Base-by-base conservation (phyloP, 352 stramenopile species). In the Pythium utonaiense region DNA sequence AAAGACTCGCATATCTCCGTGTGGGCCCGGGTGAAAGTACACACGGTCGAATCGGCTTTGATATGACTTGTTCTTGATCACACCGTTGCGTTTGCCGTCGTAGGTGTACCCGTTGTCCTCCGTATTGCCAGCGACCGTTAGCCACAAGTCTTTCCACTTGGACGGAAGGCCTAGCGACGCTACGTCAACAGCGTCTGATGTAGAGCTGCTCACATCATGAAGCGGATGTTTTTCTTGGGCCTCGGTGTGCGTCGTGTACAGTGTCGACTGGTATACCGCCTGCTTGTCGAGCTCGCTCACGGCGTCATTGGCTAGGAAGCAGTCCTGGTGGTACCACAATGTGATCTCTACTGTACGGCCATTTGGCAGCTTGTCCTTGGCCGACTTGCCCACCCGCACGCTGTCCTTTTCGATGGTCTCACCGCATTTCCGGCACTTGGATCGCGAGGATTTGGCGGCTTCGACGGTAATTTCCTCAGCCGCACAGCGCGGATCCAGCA, bases 21-120 rank as follows among this genome's bases (percentile, higher is more conserved):
- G 13, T 2, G 38, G 31, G 1, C 65, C 64, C 0, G 73, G 57
- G 54, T 83, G 87, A 27, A 83, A 89, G 59, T 89, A 91, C 57
- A 90, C 86, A 24, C 83, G 80, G 41, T 93, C 83, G 22, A 93
- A 67, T 13, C 83, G 83, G 62, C 80, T 93, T 17, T 73, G 83
- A 45, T 85, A 89, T 3, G 77, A 68, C 33, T 64, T 70, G 64
- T 78, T 89, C 33, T 67, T 67, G 50, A 93, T 81, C 52, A 91
- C 53, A 1, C 53, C 62, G 45, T 93, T 93, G 7, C 57, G 62
- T 31, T 74, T 73, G 19, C 79, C 83, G 42, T 93, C 83, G 50
- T 87, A 93, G 21, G 83, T 93, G 63, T 73, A 81, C 0, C 83
- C 83, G 19, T 93, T 93, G 42, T 85, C 71, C 53, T 93, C 80